Evolutionary conservation across 179 eudicot genomes (phyloP).

Genomic region (Silene vulgaris): DNA sequence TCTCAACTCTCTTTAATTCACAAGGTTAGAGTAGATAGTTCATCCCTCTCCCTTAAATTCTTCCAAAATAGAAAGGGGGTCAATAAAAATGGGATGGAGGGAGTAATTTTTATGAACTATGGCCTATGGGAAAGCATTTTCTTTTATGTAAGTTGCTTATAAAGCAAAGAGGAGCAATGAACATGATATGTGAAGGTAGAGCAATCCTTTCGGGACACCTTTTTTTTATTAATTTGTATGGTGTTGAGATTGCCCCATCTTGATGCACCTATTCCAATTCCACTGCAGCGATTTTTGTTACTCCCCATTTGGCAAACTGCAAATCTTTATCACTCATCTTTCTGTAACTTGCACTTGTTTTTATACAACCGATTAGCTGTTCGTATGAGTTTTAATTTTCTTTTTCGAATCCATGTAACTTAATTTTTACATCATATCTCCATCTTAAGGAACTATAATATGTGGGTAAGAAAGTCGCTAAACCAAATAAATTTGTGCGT

Average conservation of each 20-base stretch:
- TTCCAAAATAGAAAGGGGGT: too few species aligned
- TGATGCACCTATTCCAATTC: background rate
- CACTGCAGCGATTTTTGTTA: too few species aligned
- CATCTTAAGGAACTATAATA: background rate
- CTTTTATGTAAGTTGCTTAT: background rate
- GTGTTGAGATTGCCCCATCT: background rate
- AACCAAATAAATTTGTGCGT: conserved; percentile 3
- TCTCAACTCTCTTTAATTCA: too few species aligned
- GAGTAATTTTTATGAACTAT: background rate
- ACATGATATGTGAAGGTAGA: background rate
- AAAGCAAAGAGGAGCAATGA: background rate
- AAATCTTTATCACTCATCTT: too few species aligned
- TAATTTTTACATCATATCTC: background rate
- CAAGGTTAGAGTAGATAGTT: too few species aligned
- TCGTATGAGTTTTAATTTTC: background rate
- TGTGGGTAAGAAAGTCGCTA: background rate
- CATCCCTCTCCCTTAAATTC: too few species aligned
- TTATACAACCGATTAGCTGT: background rate
- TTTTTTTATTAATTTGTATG: background rate
- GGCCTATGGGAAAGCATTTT: background rate
- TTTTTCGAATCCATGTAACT: background rate
- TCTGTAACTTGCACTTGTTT: background rate
- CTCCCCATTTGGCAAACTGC: too few species aligned
- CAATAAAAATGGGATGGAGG: too few species aligned
- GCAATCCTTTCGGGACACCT: background rate